These are phyloP conservation scores for Calonectria pauciramosa DNA, from an alignment of 2,329 filamentous ascomycete genomes.

Conservation along the genomic window DNA sequence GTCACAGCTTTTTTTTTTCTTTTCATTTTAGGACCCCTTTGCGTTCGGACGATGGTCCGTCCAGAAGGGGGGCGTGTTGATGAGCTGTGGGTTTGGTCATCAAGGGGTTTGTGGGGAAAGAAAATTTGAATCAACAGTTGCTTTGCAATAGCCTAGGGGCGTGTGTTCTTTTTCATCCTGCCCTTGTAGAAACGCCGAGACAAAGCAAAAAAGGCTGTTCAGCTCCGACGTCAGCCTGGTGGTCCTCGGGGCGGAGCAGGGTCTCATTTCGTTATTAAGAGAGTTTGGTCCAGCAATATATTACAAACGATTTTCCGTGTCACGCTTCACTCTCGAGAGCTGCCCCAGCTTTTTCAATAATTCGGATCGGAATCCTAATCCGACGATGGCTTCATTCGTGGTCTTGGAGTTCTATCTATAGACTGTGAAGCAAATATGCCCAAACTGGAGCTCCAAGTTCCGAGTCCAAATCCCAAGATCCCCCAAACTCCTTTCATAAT, in stretches of 20 bases:
- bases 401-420: background rate
- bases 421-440: background rate
- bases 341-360: background rate
- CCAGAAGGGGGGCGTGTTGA: background rate
- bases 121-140: background rate
- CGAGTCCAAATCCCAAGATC: background rate
- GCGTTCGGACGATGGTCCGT: conserved; percentile 8
- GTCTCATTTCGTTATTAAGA: background rate
- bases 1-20: background rate
- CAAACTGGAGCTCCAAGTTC: background rate
- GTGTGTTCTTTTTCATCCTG: background rate
- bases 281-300: background rate
- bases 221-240: background rate
- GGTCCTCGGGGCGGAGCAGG: background rate
- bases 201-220: background rate
- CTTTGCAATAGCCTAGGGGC: background rate
- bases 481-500: background rate
- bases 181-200: background rate
- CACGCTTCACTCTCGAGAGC: background rate
- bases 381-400: background rate
- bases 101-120: conserved; percentile 1
- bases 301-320: background rate
- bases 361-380: background rate
- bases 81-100: background rate
- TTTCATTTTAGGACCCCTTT: background rate